Percentiles rank a stretch among this genome's conserved stretches.
Evolutionary conservation across 2,329 filamentous ascomycete species (phyloP).

Genomic region (Mycosphaerelloides madeirae): DNA sequence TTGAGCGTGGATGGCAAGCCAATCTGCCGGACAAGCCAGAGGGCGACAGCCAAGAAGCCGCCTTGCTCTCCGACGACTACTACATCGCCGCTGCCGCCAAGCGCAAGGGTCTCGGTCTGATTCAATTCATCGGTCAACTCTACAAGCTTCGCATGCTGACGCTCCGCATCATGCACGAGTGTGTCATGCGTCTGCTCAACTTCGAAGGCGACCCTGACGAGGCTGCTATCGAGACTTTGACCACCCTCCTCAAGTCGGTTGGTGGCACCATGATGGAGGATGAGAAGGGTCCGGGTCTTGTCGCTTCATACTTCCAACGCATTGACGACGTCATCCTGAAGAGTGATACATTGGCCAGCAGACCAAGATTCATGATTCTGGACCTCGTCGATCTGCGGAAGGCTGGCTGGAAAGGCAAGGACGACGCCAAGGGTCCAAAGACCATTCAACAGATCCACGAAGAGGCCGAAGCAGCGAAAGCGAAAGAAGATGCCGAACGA

Average conservation of each 20-base stretch:
- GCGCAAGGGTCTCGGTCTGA: conserved; percentile 91
- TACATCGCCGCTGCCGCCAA: conserved; percentile 91
- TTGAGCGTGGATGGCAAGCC: conserved; percentile 94
- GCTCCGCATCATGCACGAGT: conserved; percentile 99
- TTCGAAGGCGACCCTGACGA: conserved; percentile 91
- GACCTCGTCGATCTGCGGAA: conserved; percentile 82
- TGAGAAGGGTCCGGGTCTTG: conserved; percentile 74
- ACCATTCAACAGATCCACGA: conserved; percentile 89
- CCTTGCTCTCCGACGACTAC: conserved; percentile 91
- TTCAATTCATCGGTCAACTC: conserved; percentile 98
- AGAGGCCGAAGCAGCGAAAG: conserved; percentile 72
- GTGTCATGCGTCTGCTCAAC: conserved; percentile 93
- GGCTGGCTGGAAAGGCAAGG: conserved; percentile 77
- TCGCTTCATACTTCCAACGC: conserved; percentile 89
- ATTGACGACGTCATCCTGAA: conserved; percentile 78
- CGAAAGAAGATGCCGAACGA: conserved; percentile 62
- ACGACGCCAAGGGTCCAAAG: conserved; percentile 95
- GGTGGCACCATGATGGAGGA: conserved; percentile 77
- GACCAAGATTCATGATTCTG: conserved; percentile 94
- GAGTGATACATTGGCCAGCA: conserved; percentile 69
- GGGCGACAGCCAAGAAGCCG: conserved; percentile 65
- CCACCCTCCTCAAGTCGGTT: conserved; percentile 86
- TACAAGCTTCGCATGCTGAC: conserved; percentile 99
- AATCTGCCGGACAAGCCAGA: conserved; percentile 77
- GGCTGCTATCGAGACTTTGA: conserved; percentile 91